Base-by-base conservation (phyloP, 345 rosid genomes). In the Euphorbia lathyris region DNA sequence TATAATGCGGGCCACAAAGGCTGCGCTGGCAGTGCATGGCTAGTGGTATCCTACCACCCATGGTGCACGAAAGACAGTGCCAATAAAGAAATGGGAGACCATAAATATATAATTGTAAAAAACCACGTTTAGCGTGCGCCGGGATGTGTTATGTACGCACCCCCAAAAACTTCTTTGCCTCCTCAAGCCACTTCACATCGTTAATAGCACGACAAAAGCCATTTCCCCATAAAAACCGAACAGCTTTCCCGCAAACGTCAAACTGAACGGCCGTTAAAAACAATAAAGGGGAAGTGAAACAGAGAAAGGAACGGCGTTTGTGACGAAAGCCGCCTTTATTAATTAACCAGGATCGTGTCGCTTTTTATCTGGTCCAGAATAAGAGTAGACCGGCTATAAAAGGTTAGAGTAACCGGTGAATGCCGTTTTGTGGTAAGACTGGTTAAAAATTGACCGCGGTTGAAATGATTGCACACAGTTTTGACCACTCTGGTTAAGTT, bases 361-460 rank as follows among this genome's bases (percentile, higher is more conserved):
- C 72, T 62, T 74, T 56, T 71, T 66, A 71, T 50, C 71, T 74
- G 83, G 81, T 75, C 78, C 83, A 47, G 32, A 65, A 65, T 11
- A 3, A n/a, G 42, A 55, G 29, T 53, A 48, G 29, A 76, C 85
- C 81, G 79, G 86, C 60, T 68, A 8, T 47, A 65, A 68, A 70
- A 66, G 47, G 76, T 58, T n/a, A 7, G 11, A 45, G 30, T n/a
- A 58, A 83, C 90, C 79, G 87, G 86, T 65, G 57, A 78, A 23
- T 80, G 79, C 79, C 90, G 82, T 86, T 63, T 36, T 36, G 58
- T 57, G 48, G 38, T 9, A 61, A 17, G 50, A 70, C 38, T 67
- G 91, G 89, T 83, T 86, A 88, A 82, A 84, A 83, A 80, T 88
- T 88, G 85, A 90, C 96, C 83, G 86, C 83, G 78, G 93, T 86